A percentile compares a stretch with the other conserved stretches of the same genome.
phyloP scores from a whole-genome alignment of 116 monocot genomes.

The Iris pallida region DNA sequence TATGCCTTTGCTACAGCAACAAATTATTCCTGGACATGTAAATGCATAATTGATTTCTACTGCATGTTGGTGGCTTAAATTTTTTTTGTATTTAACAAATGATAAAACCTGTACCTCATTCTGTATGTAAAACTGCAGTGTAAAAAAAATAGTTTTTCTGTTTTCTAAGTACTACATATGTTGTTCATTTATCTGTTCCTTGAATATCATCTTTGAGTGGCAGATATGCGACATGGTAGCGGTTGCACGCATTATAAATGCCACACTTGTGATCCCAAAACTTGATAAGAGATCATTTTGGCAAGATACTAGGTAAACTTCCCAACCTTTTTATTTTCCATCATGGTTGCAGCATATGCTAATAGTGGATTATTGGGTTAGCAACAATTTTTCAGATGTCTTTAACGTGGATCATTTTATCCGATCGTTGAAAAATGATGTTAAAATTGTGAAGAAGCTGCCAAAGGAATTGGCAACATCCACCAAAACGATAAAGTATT shows the following conservation, averaged over 20 bases:
- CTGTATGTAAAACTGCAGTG: too few species aligned
- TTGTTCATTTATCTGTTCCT: too few species aligned
- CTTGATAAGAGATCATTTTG: conserved; percentile 98
- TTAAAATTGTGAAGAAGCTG: conserved; percentile 75
- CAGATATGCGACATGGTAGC: conserved; percentile 99
- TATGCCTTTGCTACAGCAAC: too few species aligned
- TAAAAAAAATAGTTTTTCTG: too few species aligned
- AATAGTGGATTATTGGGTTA: conserved; percentile 5
- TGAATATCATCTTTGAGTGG: conserved; percentile 1
- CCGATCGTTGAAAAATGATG: conserved; percentile 61
- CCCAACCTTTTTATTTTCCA: too few species aligned
- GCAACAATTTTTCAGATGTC: conserved; percentile 85
- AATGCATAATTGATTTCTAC: too few species aligned
- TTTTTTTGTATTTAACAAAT: too few species aligned
- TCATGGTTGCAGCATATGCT: background rate
- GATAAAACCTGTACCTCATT: too few species aligned
- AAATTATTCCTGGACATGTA: too few species aligned
- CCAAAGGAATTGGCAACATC: conserved; percentile 60
- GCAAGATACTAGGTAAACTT: conserved; percentile 91
- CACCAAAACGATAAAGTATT: conserved; percentile 65
- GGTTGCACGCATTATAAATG: conserved; percentile 87
- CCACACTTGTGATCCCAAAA: conserved; percentile 89
- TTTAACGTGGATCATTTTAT: conserved; percentile 85
- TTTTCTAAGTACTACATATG: too few species aligned
- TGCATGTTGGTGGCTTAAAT: too few species aligned